Base-by-base conservation (phyloP, 495 filamentous ascomycete genomes). In the Emericellopsis terricola region DNA sequence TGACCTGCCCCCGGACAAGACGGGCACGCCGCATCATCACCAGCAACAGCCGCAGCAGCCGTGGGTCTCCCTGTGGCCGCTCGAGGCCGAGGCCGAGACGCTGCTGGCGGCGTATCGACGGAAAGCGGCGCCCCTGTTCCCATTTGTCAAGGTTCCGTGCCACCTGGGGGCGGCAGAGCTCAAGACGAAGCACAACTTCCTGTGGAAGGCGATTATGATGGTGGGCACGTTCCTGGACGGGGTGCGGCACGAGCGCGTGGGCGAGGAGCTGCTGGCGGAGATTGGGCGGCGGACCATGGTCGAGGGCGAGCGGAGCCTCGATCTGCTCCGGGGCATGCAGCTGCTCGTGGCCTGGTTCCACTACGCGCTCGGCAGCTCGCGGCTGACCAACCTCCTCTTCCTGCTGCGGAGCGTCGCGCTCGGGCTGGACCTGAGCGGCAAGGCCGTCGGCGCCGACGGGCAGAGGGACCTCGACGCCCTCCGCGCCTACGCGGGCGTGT, bases 141-240 rank as follows among this genome's bases (percentile, higher is more conserved):
- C 51, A 11, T 54, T 54, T 16, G 46, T 38, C 19, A 31, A 45
- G 3, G 35, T 50, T 10, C 46, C 48, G 17, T 31, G 30, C 27
- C 33, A 41, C 24, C 13, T 51, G 36, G 37, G 21, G 14, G 38
- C 51, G 15, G 37, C 30, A 5, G 31, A 49, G 35, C 34, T 54
- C 28, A 40, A 33, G 18, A 35, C 33, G 18, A 20, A 44, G 41
- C 28, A 41, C 18, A 48, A 48, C 11, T 48, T 49, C 27, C 28
- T 54, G 14, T 54, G 51, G 51, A 51, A 51, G 31, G 48, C 38
- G 26, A 26, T 50, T 36, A 51, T 54, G 51, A 39, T 54, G 38
- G 34, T 42, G 33, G 41, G 41, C 15, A 47, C 38, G 32, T 43
- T 43, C 29, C 33, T 42, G 8, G 44, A 54, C 35, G 51, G 51